Evolutionary conservation across 2,329 filamentous ascomycete species (phyloP).

Genomic region (Dactylella cylindrospora): DNA sequence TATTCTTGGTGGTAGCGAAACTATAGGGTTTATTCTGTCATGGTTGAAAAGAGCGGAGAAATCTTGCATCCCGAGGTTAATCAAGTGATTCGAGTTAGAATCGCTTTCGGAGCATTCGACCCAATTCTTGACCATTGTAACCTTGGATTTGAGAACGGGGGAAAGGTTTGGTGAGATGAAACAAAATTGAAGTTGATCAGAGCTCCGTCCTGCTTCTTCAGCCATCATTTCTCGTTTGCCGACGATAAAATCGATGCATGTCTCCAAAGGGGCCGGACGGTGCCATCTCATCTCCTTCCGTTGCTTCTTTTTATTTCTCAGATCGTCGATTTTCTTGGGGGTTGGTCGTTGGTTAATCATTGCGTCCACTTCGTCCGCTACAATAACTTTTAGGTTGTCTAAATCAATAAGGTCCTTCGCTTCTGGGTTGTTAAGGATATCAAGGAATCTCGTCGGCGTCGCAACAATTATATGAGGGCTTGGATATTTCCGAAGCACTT

Average conservation of each 20-base stretch:
- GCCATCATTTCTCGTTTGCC: conserved; percentile 17
- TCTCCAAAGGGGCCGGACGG: conserved; percentile 22
- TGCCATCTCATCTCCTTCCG: conserved; percentile 24
- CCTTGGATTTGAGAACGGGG: conserved; percentile 27
- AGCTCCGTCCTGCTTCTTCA: not conserved
- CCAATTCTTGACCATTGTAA: conserved; percentile 27
- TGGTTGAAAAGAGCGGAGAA: conserved; percentile 27
- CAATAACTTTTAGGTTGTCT: conserved; percentile 44
- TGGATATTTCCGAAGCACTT: conserved; percentile 38
- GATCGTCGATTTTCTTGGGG: conserved; percentile 10
- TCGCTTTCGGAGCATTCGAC: conserved; percentile 5
- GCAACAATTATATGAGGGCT: conserved; percentile 48
- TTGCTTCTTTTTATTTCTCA: conserved; percentile 6
- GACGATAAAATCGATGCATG: conserved; percentile 30
- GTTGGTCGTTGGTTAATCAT: conserved; percentile 32
- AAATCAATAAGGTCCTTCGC: conserved; percentile 45
- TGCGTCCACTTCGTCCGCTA: conserved; percentile 47
- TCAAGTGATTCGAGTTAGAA: conserved; percentile 13
- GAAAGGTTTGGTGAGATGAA: conserved; percentile 40
- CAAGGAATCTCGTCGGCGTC: conserved; percentile 46
- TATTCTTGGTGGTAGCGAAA: conserved; percentile 24
- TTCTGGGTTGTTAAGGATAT: conserved; percentile 46
- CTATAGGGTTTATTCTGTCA: conserved; percentile 24
- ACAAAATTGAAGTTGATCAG: conserved; percentile 25
- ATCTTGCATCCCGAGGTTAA: conserved; percentile 37